phyloP scores from a whole-genome alignment of 768 basidiomycete species.

The Suillus discolor region DNA sequence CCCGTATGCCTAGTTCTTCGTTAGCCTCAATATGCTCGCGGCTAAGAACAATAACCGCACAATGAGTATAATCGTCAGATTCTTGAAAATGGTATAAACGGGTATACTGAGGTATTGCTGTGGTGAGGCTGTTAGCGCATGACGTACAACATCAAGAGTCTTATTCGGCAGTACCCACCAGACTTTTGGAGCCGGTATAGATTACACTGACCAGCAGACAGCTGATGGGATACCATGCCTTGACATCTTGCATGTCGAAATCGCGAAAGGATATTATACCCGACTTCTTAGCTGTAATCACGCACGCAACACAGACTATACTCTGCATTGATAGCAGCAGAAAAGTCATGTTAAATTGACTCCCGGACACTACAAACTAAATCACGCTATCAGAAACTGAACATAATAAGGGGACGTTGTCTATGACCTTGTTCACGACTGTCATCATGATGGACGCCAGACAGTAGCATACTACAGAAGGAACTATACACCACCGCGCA shows the following conservation, averaged over 20 bases:
- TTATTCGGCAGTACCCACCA: constrained; percentile 59
- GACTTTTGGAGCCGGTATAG: constrained; percentile 96
- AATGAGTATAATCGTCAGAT: constrained; percentile 98
- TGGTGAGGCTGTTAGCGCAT: not conserved
- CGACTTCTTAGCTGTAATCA: constrained; percentile 67
- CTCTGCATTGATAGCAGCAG: constrained; percentile 91
- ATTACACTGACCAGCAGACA: constrained; percentile 91
- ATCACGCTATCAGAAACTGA: constrained; percentile 8
- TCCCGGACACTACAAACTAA: constrained; percentile 94
- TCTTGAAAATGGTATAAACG: constrained; percentile 99
- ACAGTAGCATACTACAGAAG: constrained; percentile 89
- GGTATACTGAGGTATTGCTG: constrained; percentile 98
- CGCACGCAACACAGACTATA: constrained; percentile 81
- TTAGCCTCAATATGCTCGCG: constrained; percentile 8
- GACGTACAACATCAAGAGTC: not conserved
- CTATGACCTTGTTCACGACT: constrained; percentile 85
- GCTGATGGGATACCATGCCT: constrained; percentile 94
- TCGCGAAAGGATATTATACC: constrained; percentile 84
- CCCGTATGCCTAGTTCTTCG: constrained; percentile 77
- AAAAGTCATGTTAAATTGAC: constrained; percentile 96
- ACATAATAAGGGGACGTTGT: not conserved
- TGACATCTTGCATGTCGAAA: constrained; percentile 83
- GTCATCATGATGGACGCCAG: constrained; percentile 96
- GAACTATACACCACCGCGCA: constrained; percentile 46
- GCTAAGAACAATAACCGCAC: constrained; percentile 45